Base-by-base conservation (phyloP, 1,284 basidiomycete species). In the Gomphus bonarii region DNA sequence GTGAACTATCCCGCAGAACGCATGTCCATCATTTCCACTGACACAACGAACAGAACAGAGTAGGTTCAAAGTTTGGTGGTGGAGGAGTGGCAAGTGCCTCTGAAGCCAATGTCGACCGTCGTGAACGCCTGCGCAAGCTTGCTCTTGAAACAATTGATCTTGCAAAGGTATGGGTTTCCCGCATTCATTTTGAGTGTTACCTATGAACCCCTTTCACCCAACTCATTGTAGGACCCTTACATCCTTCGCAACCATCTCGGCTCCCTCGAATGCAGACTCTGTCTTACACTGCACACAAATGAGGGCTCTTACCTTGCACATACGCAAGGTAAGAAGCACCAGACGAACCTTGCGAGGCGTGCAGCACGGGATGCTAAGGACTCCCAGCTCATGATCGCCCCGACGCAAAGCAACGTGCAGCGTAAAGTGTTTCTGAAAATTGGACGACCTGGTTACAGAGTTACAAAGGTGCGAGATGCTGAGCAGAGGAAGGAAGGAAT, bases 271-370 rank as follows among this genome's bases (percentile, higher is more conserved):
- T 99, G 97, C 74, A 90, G 95, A 65, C 82, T 99, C 40, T 99
- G 97, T 70, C 75, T 99, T 40, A 99, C 97, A 0, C 81, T 99
- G 6, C 97, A 99, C 73, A 97, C 97, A 25, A 99, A 99, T 69
- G 97, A 99, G 74, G 97, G 97, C 28, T 97, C 94, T 20, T 99
- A 99, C 70, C 87, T 99, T 50, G 95, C 97, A 0, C 97, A 99
- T 65, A 99, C 97, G 0, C 97, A 99, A 75, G 97, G 97, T 31
- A 99, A 99, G 75, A 99, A 99, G 70, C 97, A 99, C 68, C 97
- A 99, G 70, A 97, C 95, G 1, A 99, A 99, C 68, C 83, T 99
- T 36, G 97, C 95, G 3, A 82, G 97, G 48, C 85, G 97, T 64
- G 97, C 97, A 0, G 95, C 95, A 11, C 82, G 87, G 58, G 97